Percentiles rank a stretch among this genome's conserved stretches.
phyloP scores from a whole-genome alignment of 2,329 filamentous ascomycete genomes.

The Bipolaris victoriae region DNA sequence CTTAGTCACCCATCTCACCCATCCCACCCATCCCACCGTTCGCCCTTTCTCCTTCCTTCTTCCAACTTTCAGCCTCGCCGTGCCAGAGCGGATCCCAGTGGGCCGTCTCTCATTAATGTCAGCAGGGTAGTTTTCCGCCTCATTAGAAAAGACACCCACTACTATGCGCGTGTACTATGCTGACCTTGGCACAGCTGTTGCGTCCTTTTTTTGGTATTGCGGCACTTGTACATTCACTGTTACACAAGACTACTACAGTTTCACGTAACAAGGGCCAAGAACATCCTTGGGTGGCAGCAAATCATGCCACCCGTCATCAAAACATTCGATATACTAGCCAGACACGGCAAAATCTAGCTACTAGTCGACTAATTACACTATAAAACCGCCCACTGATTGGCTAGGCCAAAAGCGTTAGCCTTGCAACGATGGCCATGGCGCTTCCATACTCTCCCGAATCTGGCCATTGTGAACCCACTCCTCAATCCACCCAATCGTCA shows the following conservation, averaged over 20 bases:
- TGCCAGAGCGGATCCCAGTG: neutral
- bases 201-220: too few species aligned
- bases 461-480: constrained; percentile 52
- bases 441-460: constrained; percentile 17
- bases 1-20: neutral
- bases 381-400: neutral
- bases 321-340: neutral
- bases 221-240: too few species aligned
- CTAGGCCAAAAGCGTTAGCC: neutral
- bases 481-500: constrained; percentile 57
- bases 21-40: too few species aligned
- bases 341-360: neutral
- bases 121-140: neutral
- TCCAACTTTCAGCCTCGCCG: neutral
- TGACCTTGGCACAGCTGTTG: too few species aligned
- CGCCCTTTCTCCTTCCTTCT: neutral
- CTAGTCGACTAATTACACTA: neutral
- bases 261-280: neutral
- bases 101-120: neutral
- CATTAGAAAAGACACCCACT: neutral
- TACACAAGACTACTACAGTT: too few species aligned
- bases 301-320: neutral
- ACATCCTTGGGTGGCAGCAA: neutral
- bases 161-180: neutral
- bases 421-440: constrained; percentile 5